phyloP scores from a whole-genome alignment of 2,329 filamentous ascomycete species.

The Biscogniauxia marginata region DNA sequence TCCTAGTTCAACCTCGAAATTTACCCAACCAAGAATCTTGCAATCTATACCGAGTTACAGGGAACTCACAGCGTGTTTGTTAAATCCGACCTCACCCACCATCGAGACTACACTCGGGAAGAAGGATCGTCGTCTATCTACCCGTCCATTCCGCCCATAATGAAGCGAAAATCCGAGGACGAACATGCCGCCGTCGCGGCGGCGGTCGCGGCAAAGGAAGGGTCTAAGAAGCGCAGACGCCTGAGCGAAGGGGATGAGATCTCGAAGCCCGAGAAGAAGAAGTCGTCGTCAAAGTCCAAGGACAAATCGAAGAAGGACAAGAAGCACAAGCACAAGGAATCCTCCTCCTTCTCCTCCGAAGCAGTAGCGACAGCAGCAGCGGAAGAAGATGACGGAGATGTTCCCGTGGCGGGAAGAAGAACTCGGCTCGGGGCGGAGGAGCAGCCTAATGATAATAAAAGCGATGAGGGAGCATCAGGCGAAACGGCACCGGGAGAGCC shows the following conservation, averaged over 20 bases:
- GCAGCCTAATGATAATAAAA: slow-evolving; percentile 17
- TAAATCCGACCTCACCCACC: too few species aligned
- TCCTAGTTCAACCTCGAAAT: too few species aligned
- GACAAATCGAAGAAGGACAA: slow-evolving; percentile 35
- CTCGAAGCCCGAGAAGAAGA: slow-evolving; percentile 20
- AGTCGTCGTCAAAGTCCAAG: slow-evolving; percentile 10
- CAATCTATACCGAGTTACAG: too few species aligned
- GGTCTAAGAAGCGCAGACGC: slow-evolving; percentile 29
- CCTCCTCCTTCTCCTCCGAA: slow-evolving; percentile 23
- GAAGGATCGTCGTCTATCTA: neutral
- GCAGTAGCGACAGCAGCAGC: slow-evolving; percentile 35
- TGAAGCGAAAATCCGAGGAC: slow-evolving; percentile 32
- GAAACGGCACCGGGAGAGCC: slow-evolving; percentile 13
- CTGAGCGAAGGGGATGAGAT: slow-evolving; percentile 23
- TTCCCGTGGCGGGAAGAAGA: neutral
- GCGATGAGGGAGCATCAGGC: slow-evolving; percentile 13
- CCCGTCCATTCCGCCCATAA: slow-evolving; percentile 2
- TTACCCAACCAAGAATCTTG: too few species aligned
- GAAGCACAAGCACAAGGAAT: slow-evolving; percentile 33
- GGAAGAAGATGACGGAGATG: slow-evolving; percentile 36
- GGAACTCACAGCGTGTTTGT: too few species aligned
- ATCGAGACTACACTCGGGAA: neutral
- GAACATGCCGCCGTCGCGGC: slow-evolving; percentile 18
- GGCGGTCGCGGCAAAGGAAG: slow-evolving; percentile 9
- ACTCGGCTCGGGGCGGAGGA: neutral